Evolutionary conservation across 805 yeast genomes (phyloP), one percentile per base, ranked within the genome.

Genomic region (Priceomyces fermenticarens): DNA sequence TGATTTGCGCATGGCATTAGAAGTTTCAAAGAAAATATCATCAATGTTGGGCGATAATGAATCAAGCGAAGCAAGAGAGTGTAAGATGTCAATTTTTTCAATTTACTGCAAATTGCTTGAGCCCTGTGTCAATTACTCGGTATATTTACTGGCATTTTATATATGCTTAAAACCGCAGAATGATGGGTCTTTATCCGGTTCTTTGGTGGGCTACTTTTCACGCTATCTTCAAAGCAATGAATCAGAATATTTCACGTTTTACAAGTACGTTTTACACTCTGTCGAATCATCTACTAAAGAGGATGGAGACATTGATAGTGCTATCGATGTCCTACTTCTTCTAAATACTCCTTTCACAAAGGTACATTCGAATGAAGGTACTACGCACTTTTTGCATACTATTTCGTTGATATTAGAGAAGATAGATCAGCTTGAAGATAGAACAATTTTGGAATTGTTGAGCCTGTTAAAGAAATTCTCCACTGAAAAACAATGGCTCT

Each of bases 401-500:
- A 4, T 20, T 20, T 20, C 25, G 8, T 20, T 20, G n/a, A 36
- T 64, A 28, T 51, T 47, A 36, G 49, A 41, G 10, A 35, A 45
- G 11, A 39, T 33, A 12, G 44, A 43, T 3, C 25, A 33, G 6
- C 23, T 45, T 26, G 39, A 46, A 30, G 25, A 40, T 14, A 41
- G 36, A 10, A 28, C 54, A 0, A 34, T 47, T 1, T 9, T 41
- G 6, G 14, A 35, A 1, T 39, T 62, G 12, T 38, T 62, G 30
- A 17, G 15, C 2, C 38, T 53, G 2, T 27, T 84, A 17, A 77
- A 70, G 44, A 39, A 51, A 0, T 43, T 77, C 7, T 57, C 84
- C 12, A 60, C 75, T 8, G 76, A 77, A 5, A 72, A 75, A 40
- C 49, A 75, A 0, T 79, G 86, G 83, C 48, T 76, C 1, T 70